phyloP scores from a whole-genome alignment of 2,329 filamentous ascomycete genomes.

The Apiospora arundinis region DNA sequence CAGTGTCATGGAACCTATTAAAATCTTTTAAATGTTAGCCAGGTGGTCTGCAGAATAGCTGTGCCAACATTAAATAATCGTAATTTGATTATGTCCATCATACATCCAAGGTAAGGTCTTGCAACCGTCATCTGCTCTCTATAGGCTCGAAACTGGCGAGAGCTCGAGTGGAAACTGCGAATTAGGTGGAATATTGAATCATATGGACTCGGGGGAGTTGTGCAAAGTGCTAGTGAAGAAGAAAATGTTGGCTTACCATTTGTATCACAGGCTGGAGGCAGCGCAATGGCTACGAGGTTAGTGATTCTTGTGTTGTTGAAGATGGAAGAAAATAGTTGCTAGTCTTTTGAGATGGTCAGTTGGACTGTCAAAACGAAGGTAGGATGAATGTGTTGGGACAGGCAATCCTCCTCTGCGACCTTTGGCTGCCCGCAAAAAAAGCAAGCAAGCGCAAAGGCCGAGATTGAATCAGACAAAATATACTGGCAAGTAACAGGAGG shows the following conservation, averaged over 20 bases:
- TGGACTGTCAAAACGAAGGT: constrained; percentile 1
- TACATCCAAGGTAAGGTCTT: constrained; percentile 77
- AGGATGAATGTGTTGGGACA: background rate
- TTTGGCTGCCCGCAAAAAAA: background rate
- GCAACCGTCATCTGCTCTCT: constrained; percentile 69
- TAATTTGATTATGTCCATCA: constrained; percentile 48
- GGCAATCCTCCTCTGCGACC: constrained; percentile 21
- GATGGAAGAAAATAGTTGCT: background rate
- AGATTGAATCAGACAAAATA: constrained; percentile 71
- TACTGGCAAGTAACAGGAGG: constrained; percentile 92
- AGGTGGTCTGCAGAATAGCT: background rate
- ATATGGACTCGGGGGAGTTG: constrained; percentile 46
- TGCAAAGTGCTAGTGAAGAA: background rate
- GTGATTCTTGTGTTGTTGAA: background rate
- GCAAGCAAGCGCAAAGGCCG: constrained; percentile 12
- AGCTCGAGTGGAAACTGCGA: constrained; percentile 91
- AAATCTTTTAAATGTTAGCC: constrained; percentile 28
- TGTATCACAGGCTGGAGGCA: background rate
- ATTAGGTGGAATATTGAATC: constrained; percentile 79
- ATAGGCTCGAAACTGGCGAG: constrained; percentile 66
- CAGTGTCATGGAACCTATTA: background rate
- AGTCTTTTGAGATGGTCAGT: background rate
- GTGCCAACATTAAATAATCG: constrained; percentile 22
- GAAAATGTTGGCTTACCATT: constrained; percentile 12
- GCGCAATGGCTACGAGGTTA: background rate